Evolutionary conservation across 139 green algal species (phyloP).

Genomic region (Picochlorum sp.): DNA sequence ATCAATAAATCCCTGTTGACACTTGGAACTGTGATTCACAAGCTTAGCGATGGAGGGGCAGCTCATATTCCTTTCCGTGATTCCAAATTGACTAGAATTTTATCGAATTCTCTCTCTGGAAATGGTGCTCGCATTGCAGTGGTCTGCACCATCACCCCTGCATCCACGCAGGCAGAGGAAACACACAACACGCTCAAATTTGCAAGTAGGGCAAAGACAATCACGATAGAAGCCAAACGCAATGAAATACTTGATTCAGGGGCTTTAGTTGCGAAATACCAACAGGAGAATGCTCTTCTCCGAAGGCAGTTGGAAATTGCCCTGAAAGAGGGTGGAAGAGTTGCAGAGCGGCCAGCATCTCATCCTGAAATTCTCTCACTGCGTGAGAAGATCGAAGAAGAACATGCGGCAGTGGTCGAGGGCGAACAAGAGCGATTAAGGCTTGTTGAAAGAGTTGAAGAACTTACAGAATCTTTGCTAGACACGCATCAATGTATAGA

Average conservation of each 20-base stretch:
- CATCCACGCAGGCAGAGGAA: slow-evolving; percentile 74
- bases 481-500: slow-evolving; percentile 7
- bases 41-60: slow-evolving; percentile 57
- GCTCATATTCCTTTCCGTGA: slow-evolving; percentile 80
- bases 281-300: slow-evolving; percentile 72
- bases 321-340: slow-evolving; percentile 21
- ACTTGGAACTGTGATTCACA: slow-evolving; percentile 85
- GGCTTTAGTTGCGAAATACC: slow-evolving; percentile 71
- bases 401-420: slow-evolving; percentile 39
- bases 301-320: slow-evolving; percentile 61
- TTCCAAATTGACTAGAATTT: slow-evolving; percentile 81
- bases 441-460: slow-evolving; percentile 13
- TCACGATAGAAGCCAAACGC: slow-evolving; percentile 23
- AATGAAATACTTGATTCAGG: slow-evolving; percentile 76
- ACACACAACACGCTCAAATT: slow-evolving; percentile 99
- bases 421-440: slow-evolving; percentile 23
- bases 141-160: slow-evolving; percentile 87
- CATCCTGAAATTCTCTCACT: slow-evolving; percentile 43
- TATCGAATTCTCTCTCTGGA: slow-evolving; percentile 41
- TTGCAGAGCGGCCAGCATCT: slow-evolving; percentile 23
- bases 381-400: slow-evolving; percentile 61
- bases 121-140: slow-evolving; percentile 62
- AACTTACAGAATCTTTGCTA: slow-evolving; percentile 22
- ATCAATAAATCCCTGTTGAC: slow-evolving; percentile 96
- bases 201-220: slow-evolving; percentile 78